Base-by-base conservation (phyloP, 768 basidiomycete genomes). In the Russula sp. region DNA sequence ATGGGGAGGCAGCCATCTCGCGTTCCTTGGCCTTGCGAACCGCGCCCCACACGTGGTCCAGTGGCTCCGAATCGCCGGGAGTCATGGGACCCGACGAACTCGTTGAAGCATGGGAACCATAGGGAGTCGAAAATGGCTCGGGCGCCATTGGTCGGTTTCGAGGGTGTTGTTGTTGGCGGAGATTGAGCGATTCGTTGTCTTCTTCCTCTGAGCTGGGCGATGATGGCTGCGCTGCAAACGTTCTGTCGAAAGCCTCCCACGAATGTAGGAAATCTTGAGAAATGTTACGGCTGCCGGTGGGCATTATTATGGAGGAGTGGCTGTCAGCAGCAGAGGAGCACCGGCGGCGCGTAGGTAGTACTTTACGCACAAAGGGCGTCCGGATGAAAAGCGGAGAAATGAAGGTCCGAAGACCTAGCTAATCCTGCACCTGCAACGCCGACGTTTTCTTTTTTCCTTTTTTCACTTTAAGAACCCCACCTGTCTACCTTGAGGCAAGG, bases 31-130 rank as follows among this genome's bases (percentile, higher is more conserved):
- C 78, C 72, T 82, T 80, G 51, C 87, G 81, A 58, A 90, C 80
- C 60, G 81, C 79, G 62, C 76, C 80, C 88, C 88, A 90, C n/a
- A 90, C 74, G 24, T 82, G 76, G 69, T 87, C 81, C 66, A 89
- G 75, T 16, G 75, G 75, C 11, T 66, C 69, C 53, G 65, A 68
- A 34, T 76, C 74, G 13, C 61, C 63, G 51, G 71, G 68, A 13
- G 68, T 68, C 53, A 64, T 52, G 22, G 67, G 69, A 26, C 60
- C 69, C 13, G 67, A 51, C 11, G 67, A 69, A 59, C 67, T 69
- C 36, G 67, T 59, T 28, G 67, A 67, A n/a, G 67, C 61, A 34
- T 64, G 64, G 13, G 67, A 65, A 42, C 36, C 18, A 38, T 57
- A 42, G 52, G 67, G 61, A 18, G 69, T 69, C 10, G 69, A 64